Conservation (phyloP, 371 early-diverging fungal genomes). For the Mycotypha africana region DNA sequence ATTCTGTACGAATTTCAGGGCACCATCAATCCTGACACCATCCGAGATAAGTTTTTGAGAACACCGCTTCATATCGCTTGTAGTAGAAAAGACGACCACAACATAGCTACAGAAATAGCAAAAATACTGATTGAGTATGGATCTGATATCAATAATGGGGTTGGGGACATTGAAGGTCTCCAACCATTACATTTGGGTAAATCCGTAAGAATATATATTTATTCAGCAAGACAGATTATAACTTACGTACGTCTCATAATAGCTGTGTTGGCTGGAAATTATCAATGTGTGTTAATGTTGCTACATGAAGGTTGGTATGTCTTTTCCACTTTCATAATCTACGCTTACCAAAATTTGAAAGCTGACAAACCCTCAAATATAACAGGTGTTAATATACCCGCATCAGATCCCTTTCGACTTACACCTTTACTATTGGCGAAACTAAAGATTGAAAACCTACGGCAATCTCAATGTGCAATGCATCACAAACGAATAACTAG, state of each 20-base stretch:
- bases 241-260: background rate
- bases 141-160: conserved; percentile 45
- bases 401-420: conserved; percentile 42
- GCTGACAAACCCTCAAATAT: background rate
- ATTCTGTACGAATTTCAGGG: too few relatives aligned
- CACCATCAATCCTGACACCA: conserved; percentile 37
- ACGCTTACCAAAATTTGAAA: too few relatives aligned
- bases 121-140: conserved; percentile 29
- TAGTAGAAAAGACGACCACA: conserved; percentile 29
- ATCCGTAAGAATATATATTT: background rate
- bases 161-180: conserved; percentile 41
- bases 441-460: conserved; percentile 39
- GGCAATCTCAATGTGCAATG: conserved; percentile 16
- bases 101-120: conserved; percentile 30
- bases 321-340: too few relatives aligned
- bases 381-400: conserved; percentile 38
- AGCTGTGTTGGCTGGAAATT: conserved; percentile 44
- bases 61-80: conserved; percentile 47
- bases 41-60: conserved; percentile 37
- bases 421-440: conserved; percentile 43
- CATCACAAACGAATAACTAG: background rate
- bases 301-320: conserved; percentile 36
- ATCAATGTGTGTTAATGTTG: conserved; percentile 39
- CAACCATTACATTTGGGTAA: conserved; percentile 47
- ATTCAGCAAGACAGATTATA: background rate